These are phyloP conservation scores for Linum tenue DNA, from an alignment of 345 rosid genomes.

Conservation along the genomic window DNA sequence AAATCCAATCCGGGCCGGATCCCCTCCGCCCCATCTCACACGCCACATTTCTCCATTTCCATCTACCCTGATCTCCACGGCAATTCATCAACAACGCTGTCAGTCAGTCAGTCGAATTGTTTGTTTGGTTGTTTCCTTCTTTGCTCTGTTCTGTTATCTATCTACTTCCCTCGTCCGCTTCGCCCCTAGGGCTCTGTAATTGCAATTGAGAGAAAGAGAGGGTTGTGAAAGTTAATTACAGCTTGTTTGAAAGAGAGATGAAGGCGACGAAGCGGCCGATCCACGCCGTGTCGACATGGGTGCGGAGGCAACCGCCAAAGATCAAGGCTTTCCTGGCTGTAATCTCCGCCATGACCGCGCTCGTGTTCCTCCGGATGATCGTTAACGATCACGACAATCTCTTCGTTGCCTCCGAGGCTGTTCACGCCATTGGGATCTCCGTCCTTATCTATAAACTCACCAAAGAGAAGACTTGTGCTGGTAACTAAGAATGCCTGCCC, in stretches of 20 bases:
- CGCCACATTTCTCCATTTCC: no score
- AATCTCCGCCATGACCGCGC: conserved; percentile 1
- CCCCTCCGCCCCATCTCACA: no score
- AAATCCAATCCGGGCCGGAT: no score
- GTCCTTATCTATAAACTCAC: conserved; percentile 7
- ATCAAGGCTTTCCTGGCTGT: conserved; percentile 6
- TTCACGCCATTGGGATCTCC: conserved; percentile 8
- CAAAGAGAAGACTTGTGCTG: conserved; percentile 11
- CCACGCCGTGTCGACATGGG: conserved; percentile 10
- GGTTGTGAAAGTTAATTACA: no score
- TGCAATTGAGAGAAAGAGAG: no score
- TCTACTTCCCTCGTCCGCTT: no score
- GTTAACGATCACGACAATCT: conserved; percentile 10
- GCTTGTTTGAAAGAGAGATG: neutral
- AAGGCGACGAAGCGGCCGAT: conserved; percentile 10
- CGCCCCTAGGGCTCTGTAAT: no score
- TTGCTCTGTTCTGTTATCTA: no score
- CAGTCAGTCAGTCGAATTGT: no score
- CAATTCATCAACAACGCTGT: no score
- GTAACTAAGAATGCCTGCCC: neutral
- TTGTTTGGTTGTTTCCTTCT: no score
- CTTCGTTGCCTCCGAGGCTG: conserved; percentile 10
- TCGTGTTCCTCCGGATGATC: conserved; percentile 4
- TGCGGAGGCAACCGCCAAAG: conserved; percentile 7
- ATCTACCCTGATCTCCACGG: no score